These are phyloP conservation scores for Moringa oleifera DNA, from an alignment of 345 rosid genomes.

Conservation along the genomic window DNA sequence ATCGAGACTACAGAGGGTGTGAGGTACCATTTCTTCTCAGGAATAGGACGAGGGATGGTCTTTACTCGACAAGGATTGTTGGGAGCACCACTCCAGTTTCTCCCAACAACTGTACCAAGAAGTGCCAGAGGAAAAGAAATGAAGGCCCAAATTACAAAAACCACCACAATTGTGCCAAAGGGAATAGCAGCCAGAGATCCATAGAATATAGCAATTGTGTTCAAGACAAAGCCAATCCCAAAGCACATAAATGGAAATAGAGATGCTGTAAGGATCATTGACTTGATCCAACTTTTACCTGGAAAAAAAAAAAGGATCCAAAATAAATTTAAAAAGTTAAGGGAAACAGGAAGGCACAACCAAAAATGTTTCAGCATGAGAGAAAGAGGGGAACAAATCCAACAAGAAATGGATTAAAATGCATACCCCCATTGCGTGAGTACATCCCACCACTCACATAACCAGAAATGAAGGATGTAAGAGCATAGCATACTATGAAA, in stretches of 20 bases:
- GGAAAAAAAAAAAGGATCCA: slow-evolving; percentile 9
- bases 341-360: slow-evolving; percentile 5
- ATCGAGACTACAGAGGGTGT: slow-evolving; percentile 86
- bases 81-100: slow-evolving; percentile 95
- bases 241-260: slow-evolving; percentile 91
- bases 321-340: slow-evolving; percentile 2
- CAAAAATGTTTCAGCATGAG: neutral
- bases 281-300: slow-evolving; percentile 95
- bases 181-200: slow-evolving; percentile 96
- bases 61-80: slow-evolving; percentile 95
- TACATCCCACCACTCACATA: slow-evolving; percentile 99
- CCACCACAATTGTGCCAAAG: slow-evolving; percentile 92
- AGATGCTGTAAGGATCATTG: slow-evolving; percentile 93
- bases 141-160: slow-evolving; percentile 88
- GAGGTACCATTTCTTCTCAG: slow-evolving; percentile 95
- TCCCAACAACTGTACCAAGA: slow-evolving; percentile 90
- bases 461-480: slow-evolving; percentile 95
- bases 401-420: slow-evolving; percentile 3
- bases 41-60: slow-evolving; percentile 94
- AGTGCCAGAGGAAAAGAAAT: slow-evolving; percentile 94
- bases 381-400: slow-evolving; percentile 1
- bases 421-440: slow-evolving; percentile 93
- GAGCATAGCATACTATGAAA: slow-evolving; percentile 91
- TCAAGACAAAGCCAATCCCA: slow-evolving; percentile 78
- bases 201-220: slow-evolving; percentile 86